Evolutionary conservation across 2,329 filamentous ascomycete genomes (phyloP), one percentile per base, ranked within the genome.

Genomic region (Sporothrix brunneoviolacea): DNA sequence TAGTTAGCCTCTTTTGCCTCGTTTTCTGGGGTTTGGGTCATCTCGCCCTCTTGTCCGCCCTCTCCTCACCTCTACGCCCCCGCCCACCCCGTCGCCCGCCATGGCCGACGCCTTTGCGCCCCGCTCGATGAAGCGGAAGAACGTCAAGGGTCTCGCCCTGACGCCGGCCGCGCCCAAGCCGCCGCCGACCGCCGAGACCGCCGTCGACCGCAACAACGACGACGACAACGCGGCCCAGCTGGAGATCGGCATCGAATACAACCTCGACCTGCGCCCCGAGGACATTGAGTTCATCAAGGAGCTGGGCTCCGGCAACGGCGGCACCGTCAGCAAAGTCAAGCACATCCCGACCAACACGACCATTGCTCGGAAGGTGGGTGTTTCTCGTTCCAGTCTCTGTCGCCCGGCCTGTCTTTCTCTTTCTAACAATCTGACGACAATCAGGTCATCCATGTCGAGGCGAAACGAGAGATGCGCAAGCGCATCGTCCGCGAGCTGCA

Each of bases 401-500:
- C 6, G 4, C 15, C 19, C n/a, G n/a, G 24, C 18, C 16, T 10
- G 4, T 10, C 46, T 3, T 36, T 28, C 22, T 33, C 12, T 37
- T 35, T 19, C 18, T 22, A 96, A n/a, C n/a, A n/a, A n/a, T n/a
- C n/a, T n/a, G n/a, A n/a, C n/a, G n/a, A n/a, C n/a, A n/a, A n/a
- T n/a, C n/a, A n/a, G 91, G 85, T 96, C 58, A 98, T 98, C 60
- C 91, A 96, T 60, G 91, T 98, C 63, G 93, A 98, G 68, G 93
- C 91, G 35, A 97, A 97, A 74, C 91, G 91, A 65, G 91, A 96
- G 64, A 88, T 97, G 68, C 85, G 93, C 60, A 96, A 94, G 72
- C 86, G 94, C 63, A 98, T 98, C 59, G 88, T 98, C 56, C 84
- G 93, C 65, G 93, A 98, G 68, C 80, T 98, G 47, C 91, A 96